phyloP scores from a whole-genome alignment of 2,329 filamentous ascomycete species.

The Setomelanomma holmii region DNA sequence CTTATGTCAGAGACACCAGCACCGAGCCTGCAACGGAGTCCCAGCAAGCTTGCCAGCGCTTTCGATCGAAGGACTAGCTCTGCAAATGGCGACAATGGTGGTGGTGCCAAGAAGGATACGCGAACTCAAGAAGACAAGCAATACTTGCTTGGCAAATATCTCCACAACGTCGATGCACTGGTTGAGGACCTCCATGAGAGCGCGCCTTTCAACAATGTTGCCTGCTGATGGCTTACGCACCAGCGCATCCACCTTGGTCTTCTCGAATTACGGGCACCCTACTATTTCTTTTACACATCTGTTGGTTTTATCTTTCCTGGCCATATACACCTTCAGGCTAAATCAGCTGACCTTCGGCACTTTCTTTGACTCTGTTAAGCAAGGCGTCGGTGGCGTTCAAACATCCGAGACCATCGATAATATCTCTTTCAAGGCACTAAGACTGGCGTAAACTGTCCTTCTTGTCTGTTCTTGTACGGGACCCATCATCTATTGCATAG shows the following conservation, averaged over 20 bases:
- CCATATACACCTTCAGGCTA: constrained; percentile 7
- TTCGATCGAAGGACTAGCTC: constrained; percentile 44
- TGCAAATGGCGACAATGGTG: constrained; percentile 33
- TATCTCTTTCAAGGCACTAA: constrained; percentile 11
- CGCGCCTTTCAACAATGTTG: constrained; percentile 61
- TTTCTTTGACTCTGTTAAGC: constrained; percentile 28
- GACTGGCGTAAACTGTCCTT: no score
- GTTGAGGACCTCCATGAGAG: constrained; percentile 83
- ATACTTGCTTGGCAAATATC: constrained; percentile 74
- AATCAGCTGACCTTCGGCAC: constrained; percentile 5
- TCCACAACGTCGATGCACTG: constrained; percentile 80
- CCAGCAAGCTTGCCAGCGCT: constrained; percentile 41
- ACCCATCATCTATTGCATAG: constrained; percentile 30
- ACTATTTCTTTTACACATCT: constrained; percentile 22
- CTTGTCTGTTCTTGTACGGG: no score
- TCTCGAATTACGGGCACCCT: no score
- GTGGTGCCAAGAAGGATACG: constrained; percentile 46
- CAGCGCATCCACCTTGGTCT: constrained; percentile 5
- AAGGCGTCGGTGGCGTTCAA: constrained; percentile 32
- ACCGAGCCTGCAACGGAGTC: constrained; percentile 47
- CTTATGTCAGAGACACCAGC: constrained; percentile 85
- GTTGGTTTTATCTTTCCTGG: constrained; percentile 16
- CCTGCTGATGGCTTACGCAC: constrained; percentile 22
- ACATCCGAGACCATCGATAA: constrained; percentile 17
- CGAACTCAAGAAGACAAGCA: constrained; percentile 83